Evolutionary conservation across 306 rosid genomes (phyloP).

Genomic region (Bauhinia variegata): DNA sequence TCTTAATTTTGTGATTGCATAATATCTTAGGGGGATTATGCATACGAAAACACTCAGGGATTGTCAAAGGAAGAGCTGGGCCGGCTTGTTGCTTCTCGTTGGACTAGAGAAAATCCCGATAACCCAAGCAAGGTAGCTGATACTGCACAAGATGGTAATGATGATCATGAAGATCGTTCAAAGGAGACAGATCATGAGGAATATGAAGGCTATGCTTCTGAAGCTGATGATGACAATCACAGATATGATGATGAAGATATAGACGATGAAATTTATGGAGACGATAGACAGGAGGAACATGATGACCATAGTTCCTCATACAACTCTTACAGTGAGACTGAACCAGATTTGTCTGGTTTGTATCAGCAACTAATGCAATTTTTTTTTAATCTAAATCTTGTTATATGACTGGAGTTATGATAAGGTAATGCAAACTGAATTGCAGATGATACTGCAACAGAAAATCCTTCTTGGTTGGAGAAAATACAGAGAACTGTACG

Average conservation of each 20-base stretch:
- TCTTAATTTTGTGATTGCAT: too few species aligned
- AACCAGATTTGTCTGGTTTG: conserved; percentile 75
- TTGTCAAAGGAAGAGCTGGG: conserved; percentile 96
- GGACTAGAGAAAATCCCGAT: conserved; percentile 81
- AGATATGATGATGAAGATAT: conserved; percentile 56
- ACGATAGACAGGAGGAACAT: conserved; percentile 57
- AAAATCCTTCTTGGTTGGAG: conserved; percentile 83
- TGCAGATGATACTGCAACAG: conserved; percentile 58
- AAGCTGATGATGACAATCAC: conserved; percentile 71
- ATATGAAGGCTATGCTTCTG: conserved; percentile 78
- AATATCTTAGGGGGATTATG: conserved; percentile 49
- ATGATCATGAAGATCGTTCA: conserved; percentile 48
- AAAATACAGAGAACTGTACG: conserved; percentile 75
- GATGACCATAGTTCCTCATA: conserved; percentile 65
- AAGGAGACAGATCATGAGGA: conserved; percentile 55
- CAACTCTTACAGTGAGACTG: conserved; percentile 60
- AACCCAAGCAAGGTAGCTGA: conserved; percentile 49
- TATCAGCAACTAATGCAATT: conserved; percentile 27
- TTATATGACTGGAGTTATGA: conserved; percentile 30
- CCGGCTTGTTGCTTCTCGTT: conserved; percentile 97
- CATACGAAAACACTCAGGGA: conserved; percentile 66
- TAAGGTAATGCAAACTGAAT: conserved; percentile 26
- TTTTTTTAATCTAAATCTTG: conserved; percentile 31
- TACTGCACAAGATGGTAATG: conserved; percentile 45
- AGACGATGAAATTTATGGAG: conserved; percentile 65